Evolutionary conservation across 208 protist species (phyloP).

Genomic region (Crithidia brevicula): DNA sequence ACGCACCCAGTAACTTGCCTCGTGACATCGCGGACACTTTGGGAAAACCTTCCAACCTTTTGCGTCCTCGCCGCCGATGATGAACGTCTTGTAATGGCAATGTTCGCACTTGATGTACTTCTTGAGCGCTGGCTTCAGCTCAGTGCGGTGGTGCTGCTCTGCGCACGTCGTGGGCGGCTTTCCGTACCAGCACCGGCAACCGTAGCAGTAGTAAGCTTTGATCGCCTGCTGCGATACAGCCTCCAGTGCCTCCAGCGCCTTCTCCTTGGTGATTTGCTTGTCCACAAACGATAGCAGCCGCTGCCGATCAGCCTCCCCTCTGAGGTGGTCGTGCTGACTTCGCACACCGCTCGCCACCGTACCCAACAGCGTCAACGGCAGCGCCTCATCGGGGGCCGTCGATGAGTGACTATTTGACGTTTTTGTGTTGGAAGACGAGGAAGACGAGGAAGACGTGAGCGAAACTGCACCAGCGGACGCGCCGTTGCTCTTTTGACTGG

Average conservation of each 20-base stretch:
- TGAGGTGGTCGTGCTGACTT: slow-evolving; percentile 64
- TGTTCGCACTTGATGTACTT: slow-evolving; percentile 78
- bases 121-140: slow-evolving; percentile 51
- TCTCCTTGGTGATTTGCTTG: slow-evolving; percentile 56
- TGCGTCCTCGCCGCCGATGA: slow-evolving; percentile 63
- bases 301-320: slow-evolving; percentile 38
- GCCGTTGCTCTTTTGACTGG: neutral
- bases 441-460: neutral
- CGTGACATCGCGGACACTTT: slow-evolving; percentile 67
- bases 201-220: slow-evolving; percentile 63
- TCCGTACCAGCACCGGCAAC: slow-evolving; percentile 66
- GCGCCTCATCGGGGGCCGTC: neutral
- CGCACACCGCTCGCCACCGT: slow-evolving; percentile 40
- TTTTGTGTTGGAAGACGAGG: neutral
- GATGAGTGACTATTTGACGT: neutral
- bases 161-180: slow-evolving; percentile 55
- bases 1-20: slow-evolving; percentile 45
- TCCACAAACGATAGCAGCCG: slow-evolving; percentile 55
- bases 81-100: slow-evolving; percentile 76
- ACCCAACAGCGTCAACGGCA: slow-evolving; percentile 29
- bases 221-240: slow-evolving; percentile 59
- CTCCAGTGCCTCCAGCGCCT: slow-evolving; percentile 56
- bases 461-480: neutral
- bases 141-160: slow-evolving; percentile 51
- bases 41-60: slow-evolving; percentile 65